These are phyloP conservation scores for Choiromyces venosus DNA, from an alignment of 495 filamentous ascomycete genomes.

Conservation along the genomic window DNA sequence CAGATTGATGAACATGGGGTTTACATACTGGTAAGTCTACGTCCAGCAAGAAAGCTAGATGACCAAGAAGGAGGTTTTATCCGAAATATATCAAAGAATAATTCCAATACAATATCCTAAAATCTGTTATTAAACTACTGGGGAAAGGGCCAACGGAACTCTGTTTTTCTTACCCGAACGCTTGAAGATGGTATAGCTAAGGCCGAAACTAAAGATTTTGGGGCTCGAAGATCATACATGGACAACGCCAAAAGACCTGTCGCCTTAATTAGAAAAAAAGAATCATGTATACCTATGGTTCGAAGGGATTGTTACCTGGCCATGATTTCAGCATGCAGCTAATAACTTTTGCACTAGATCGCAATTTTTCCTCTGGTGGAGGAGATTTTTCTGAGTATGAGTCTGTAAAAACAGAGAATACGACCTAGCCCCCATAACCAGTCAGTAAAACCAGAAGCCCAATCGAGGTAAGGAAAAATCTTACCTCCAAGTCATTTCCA, in stretches of 20 bases:
- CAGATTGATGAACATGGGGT: not conserved
- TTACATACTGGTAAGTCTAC: slow-evolving; percentile 66
- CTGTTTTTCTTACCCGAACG: slow-evolving; percentile 20
- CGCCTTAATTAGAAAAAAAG: slow-evolving; percentile 10
- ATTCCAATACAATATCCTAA: slow-evolving; percentile 59
- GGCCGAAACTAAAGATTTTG: slow-evolving; percentile 62
- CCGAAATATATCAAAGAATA: slow-evolving; percentile 82
- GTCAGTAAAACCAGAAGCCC: slow-evolving; percentile 43
- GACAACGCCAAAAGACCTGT: slow-evolving; percentile 72
- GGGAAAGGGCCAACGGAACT: slow-evolving; percentile 18
- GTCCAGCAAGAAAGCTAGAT: slow-evolving; percentile 85
- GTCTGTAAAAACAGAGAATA: slow-evolving; percentile 86
- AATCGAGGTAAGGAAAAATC: slow-evolving; percentile 26
- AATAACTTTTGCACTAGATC: slow-evolving; percentile 78
- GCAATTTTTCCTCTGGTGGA: slow-evolving; percentile 65
- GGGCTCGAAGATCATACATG: slow-evolving; percentile 74
- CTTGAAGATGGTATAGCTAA: slow-evolving; percentile 42
- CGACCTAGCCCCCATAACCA: slow-evolving; percentile 50
- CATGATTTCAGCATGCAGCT: slow-evolving; percentile 86
- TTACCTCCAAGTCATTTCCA: slow-evolving; percentile 57
- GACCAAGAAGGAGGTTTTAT: slow-evolving; percentile 97
- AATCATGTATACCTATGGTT: not conserved
- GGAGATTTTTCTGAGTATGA: slow-evolving; percentile 56
- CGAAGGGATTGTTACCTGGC: slow-evolving; percentile 51
- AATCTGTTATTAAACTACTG: not conserved